Evolutionary conservation across 2,329 filamentous ascomycete species (phyloP).

Genomic region (Periconia sp.): DNA sequence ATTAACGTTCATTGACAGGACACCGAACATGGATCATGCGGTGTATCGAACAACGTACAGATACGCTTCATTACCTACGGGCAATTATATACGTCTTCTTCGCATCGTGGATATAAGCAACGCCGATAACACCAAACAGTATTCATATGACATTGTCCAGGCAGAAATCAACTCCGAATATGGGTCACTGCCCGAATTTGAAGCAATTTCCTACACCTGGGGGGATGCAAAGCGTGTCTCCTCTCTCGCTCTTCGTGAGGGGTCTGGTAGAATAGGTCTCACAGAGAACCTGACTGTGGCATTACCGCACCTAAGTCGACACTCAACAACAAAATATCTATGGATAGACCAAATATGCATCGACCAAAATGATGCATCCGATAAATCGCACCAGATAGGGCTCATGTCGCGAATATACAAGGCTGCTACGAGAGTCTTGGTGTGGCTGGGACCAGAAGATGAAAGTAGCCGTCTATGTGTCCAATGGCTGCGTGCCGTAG

Average conservation of each 20-base stretch:
- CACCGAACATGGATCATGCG: background rate
- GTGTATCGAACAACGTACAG: constrained; percentile 12
- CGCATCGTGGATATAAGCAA: background rate
- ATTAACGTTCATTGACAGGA: too few relatives aligned
- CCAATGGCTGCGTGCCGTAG: constrained; percentile 8
- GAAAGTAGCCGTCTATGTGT: constrained; percentile 2
- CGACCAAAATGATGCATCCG: constrained; percentile 36
- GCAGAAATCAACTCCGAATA: constrained; percentile 7
- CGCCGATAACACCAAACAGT: background rate
- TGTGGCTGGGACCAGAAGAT: constrained; percentile 24
- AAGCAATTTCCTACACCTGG: constrained; percentile 29
- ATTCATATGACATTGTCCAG: constrained; percentile 13
- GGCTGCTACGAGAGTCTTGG: constrained; percentile 17
- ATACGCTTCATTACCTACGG: constrained; percentile 7
- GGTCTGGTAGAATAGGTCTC: constrained; percentile 20
- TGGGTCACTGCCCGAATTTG: constrained; percentile 13
- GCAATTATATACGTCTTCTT: constrained; percentile 11
- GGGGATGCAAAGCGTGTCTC: constrained; percentile 14
- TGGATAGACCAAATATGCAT: constrained; percentile 41
- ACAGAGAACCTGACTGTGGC: constrained; percentile 24
- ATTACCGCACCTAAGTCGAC: constrained; percentile 18
- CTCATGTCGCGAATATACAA: constrained; percentile 45
- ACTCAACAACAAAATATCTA: constrained; percentile 20
- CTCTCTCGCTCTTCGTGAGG: constrained; percentile 7
- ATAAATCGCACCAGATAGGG: constrained; percentile 40